phyloP scores from a whole-genome alignment of 257 asterid species.

The Eucommia ulmoides region DNA sequence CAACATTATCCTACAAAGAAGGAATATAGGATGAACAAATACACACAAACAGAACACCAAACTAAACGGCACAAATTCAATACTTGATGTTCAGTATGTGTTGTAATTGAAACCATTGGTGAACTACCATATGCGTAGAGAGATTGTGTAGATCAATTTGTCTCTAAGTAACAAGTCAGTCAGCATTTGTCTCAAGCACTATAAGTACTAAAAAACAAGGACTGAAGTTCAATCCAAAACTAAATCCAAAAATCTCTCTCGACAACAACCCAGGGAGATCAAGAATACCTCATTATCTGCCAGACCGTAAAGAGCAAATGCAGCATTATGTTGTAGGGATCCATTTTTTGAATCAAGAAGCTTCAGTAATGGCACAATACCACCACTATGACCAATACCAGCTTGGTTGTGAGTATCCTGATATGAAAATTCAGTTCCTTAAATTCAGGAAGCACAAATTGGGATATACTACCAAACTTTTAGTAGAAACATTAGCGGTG shows the following conservation, averaged over 20 bases:
- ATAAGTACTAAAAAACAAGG: too few relatives aligned
- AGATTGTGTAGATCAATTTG: too few relatives aligned
- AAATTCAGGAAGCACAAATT: too few relatives aligned
- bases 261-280: background rate
- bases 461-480: too few relatives aligned
- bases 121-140: too few relatives aligned
- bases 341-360: constrained; percentile 95
- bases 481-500: too few relatives aligned
- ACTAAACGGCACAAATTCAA: constrained; percentile 1
- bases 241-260: constrained; percentile 2
- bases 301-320: constrained; percentile 97
- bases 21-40: background rate
- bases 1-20: constrained; percentile 83
- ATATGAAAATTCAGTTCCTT: too few relatives aligned
- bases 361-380: constrained; percentile 63
- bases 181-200: too few relatives aligned
- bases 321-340: constrained; percentile 97
- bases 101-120: too few relatives aligned
- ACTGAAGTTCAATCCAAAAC: background rate
- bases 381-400: constrained; percentile 96
- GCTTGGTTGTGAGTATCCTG: constrained; percentile 97
- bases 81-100: constrained; percentile 2
- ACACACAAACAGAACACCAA: background rate
- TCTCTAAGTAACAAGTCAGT: too few relatives aligned
- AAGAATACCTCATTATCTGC: constrained; percentile 86